Conservation (phyloP, 768 basidiomycete species). For the Cubamyces lactineus region DNA sequence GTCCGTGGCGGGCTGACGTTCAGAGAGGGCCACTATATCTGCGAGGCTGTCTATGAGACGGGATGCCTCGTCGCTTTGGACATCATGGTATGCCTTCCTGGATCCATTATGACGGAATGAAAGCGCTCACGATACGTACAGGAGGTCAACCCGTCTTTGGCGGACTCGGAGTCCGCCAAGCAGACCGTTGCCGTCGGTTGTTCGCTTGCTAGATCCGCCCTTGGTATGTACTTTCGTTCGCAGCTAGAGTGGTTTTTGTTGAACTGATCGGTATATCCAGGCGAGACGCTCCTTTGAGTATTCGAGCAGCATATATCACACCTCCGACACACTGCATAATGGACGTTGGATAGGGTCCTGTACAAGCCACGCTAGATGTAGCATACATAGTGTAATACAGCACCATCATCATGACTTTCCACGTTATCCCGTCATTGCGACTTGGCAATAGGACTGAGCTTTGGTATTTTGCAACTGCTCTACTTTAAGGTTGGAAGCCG, state of each 20-base stretch:
- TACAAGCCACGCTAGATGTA: slow-evolving; percentile 11
- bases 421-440: too few relatives aligned
- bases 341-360: neutral
- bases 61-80: slow-evolving; percentile 91
- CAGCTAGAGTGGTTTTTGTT: neutral
- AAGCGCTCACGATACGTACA: slow-evolving; percentile 35
- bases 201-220: slow-evolving; percentile 78
- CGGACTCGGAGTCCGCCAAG: slow-evolving; percentile 69
- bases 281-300: slow-evolving; percentile 32
- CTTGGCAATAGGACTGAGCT: too few relatives aligned
- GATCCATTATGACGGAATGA: neutral
- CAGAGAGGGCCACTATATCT: slow-evolving; percentile 98
- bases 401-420: too few relatives aligned
- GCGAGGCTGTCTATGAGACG: slow-evolving; percentile 91
- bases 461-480: too few relatives aligned
- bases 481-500: too few relatives aligned
- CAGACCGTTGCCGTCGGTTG: slow-evolving; percentile 93
- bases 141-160: slow-evolving; percentile 97
- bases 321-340: neutral
- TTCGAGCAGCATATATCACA: neutral
- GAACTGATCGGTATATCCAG: neutral
- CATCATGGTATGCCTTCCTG: slow-evolving; percentile 67
- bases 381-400: slow-evolving; percentile 17
- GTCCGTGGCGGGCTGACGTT: slow-evolving; percentile 96
- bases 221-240: slow-evolving; percentile 57